phyloP scores from a whole-genome alignment of 192 early-diverging fungal species.

The Chytriomyces hyalinus region DNA sequence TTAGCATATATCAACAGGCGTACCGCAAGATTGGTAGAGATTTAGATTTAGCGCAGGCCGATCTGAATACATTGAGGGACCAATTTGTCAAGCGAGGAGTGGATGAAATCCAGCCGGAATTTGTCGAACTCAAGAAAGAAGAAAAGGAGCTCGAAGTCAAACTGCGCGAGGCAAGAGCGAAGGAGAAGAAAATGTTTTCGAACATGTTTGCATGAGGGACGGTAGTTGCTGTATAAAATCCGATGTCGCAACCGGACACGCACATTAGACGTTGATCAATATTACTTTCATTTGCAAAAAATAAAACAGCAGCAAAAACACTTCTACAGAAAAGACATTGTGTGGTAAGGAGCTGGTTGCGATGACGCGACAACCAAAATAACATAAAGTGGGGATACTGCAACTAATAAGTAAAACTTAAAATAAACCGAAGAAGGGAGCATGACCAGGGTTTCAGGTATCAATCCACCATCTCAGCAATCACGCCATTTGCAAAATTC shows the following conservation, averaged over 20 bases:
- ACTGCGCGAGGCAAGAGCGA: constrained; percentile 40
- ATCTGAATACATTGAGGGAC: constrained; percentile 40
- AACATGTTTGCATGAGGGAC: constrained; percentile 45
- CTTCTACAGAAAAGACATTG: no score
- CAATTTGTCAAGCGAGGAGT: constrained; percentile 12
- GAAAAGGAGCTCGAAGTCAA: constrained; percentile 43
- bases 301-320: no score
- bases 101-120: constrained; percentile 39
- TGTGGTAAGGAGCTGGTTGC: no score
- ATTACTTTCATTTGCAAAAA: no score
- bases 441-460: no score
- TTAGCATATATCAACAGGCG: constrained; percentile 36
- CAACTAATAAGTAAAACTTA: no score
- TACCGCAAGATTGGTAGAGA: constrained; percentile 56
- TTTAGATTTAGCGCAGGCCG: constrained; percentile 57
- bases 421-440: no score
- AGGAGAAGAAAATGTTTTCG: constrained; percentile 57
- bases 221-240: no score
- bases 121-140: constrained; percentile 46
- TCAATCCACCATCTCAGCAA: constrained; percentile 35
- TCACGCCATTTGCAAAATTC: constrained; percentile 47
- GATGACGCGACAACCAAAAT: no score
- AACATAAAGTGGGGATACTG: no score
- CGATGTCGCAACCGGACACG: no score
- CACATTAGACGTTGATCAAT: no score